Evolutionary conservation across 495 filamentous ascomycete genomes (phyloP), one percentile per base, ranked within the genome.

Genomic region (Aspergillus affinis): DNA sequence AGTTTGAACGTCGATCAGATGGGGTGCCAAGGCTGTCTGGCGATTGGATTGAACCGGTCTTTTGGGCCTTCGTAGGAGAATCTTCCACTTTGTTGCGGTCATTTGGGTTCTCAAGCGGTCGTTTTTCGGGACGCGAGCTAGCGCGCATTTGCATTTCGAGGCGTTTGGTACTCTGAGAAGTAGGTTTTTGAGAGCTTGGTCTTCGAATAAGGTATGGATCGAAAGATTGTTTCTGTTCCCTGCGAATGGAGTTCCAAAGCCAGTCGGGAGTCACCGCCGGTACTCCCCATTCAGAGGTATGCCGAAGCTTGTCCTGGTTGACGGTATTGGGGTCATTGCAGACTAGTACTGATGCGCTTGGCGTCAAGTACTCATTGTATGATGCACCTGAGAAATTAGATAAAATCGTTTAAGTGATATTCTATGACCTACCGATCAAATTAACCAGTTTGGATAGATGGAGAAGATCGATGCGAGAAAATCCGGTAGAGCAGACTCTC

Each of bases 381-480:
- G 75, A 83, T 6, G 86, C 92, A 20, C 82, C 84, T 79, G 13
- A 3, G 30, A 41, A 29, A 17, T 69, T 45, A 66, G 61, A 27
- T 55, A 1, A 55, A 17, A 49, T 26, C 36, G 18, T 7, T 13
- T 44, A 19, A 47, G 30, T 53, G 46, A 60, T 19, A 23, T 17
- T 27, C 9, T 26, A 18, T 2, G 12, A 52, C 76, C 59, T 65
- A 81, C 92, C 92, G 67, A 96, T 82, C 50, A 96, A 78, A 23
- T 78, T 75, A 23, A 96, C 80, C 17, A 88, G 74, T 72, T 90
- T 92, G 44, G 86, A 85, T 44, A 94, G 76, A 67, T 98, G 95
- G 49, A 93, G 77, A 19, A 97, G 77, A 64, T 96, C 90, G 32
- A 96, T 86, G n/a, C 88, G 87, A 18, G 83, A 82, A 68, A 98